Evolutionary conservation across 208 protist genomes (phyloP).

Genomic region (Leptomonas pyrrhocoris): DNA sequence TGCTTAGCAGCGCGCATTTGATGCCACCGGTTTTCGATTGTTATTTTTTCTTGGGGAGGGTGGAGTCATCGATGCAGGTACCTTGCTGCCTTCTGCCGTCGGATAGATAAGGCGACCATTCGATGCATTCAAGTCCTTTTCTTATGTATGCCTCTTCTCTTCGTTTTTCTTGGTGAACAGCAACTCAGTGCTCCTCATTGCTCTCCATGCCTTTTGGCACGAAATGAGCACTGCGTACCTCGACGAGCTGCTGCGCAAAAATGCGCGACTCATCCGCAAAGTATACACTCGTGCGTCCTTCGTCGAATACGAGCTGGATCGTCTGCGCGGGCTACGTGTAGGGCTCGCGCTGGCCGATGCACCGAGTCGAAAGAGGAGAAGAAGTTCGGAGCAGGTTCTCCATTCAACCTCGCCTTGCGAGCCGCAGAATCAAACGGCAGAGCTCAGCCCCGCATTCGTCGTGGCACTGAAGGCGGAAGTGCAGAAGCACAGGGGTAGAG

Average conservation of each 20-base stretch:
- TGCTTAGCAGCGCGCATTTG: too few species aligned
- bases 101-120: too few species aligned
- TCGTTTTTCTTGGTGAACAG: neutral
- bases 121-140: too few species aligned
- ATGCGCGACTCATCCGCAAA: constrained; percentile 3
- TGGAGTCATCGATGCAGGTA: too few species aligned
- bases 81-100: too few species aligned
- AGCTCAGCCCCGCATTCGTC: neutral
- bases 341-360: neutral
- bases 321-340: constrained; percentile 13
- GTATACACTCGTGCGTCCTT: neutral
- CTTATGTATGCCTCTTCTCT: neutral
- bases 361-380: constrained; percentile 4
- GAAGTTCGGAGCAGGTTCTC: neutral
- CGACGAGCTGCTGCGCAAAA: neutral
- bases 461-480: constrained; percentile 1
- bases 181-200: neutral
- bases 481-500: neutral
- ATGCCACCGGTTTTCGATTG: too few species aligned
- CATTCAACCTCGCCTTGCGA: neutral
- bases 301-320: constrained; percentile 18
- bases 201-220: neutral
- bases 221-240: neutral
- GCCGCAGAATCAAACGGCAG: neutral
- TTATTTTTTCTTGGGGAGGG: too few species aligned